phyloP scores from a whole-genome alignment of 345 rosid genomes.

The Lepidium sativum region DNA sequence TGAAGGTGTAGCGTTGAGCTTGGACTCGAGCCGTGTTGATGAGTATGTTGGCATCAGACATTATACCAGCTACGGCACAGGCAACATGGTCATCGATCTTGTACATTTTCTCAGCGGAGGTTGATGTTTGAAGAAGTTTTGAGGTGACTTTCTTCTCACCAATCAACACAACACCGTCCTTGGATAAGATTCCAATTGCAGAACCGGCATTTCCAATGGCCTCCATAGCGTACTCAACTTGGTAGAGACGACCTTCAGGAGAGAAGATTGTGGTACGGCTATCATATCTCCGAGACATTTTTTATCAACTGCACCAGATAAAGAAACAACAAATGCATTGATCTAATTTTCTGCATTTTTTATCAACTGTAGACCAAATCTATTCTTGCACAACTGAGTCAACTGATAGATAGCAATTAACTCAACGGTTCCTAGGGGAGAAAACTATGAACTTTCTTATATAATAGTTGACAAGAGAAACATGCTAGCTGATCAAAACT shows the following conservation, averaged over 20 bases:
- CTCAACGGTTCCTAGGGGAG: neutral
- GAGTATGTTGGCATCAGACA: constrained; percentile 97
- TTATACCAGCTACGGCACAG: constrained; percentile 94
- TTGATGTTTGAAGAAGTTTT: constrained; percentile 85
- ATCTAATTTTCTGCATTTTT: neutral
- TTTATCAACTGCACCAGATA: neutral
- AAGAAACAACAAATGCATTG: neutral
- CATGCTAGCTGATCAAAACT: too few relatives aligned
- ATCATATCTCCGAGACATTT: constrained; percentile 94
- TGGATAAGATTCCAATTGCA: constrained; percentile 80
- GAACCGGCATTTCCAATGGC: constrained; percentile 96
- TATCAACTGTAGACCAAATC: neutral
- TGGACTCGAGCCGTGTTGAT: constrained; percentile 93
- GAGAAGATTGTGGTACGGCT: constrained; percentile 99
- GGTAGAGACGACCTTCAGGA: constrained; percentile 98
- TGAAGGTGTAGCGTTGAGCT: constrained; percentile 81
- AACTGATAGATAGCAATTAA: neutral
- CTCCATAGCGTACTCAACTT: constrained; percentile 98
- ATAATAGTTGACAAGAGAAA: neutral
- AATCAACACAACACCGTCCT: constrained; percentile 84
- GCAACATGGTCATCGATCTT: constrained; percentile 96
- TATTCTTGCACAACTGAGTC: neutral
- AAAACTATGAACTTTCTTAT: neutral
- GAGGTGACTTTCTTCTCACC: constrained; percentile 99
- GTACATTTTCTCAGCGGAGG: constrained; percentile 93